phyloP scores from a whole-genome alignment of 257 asterid genomes.

The Phtheirospermum japonicum region DNA sequence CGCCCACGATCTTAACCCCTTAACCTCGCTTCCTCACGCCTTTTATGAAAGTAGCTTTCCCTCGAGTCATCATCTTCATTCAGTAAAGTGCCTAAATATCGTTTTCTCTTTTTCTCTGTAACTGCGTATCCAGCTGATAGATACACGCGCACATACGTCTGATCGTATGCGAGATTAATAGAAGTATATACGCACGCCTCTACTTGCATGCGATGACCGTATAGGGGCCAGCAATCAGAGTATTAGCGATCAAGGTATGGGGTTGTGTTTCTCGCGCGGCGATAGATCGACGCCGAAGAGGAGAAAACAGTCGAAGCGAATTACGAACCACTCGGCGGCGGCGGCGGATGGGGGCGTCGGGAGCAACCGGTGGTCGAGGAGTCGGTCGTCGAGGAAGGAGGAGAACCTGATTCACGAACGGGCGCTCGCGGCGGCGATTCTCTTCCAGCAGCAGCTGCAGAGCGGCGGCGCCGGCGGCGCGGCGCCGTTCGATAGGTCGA shows the following conservation, averaged over 20 bases:
- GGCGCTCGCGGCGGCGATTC: slow-evolving; percentile 90
- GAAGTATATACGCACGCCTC: slow-evolving; percentile 9
- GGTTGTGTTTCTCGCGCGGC: slow-evolving; percentile 68
- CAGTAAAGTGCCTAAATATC: not conserved
- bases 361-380: slow-evolving; percentile 69
- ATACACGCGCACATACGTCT: slow-evolving; percentile 17
- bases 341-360: slow-evolving; percentile 46
- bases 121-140: slow-evolving; percentile 16
- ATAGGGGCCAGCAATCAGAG: slow-evolving; percentile 3
- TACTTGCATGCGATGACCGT: slow-evolving; percentile 34
- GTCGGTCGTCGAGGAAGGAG: slow-evolving; percentile 69
- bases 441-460: slow-evolving; percentile 84
- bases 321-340: slow-evolving; percentile 41
- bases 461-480: slow-evolving; percentile 47
- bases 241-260: slow-evolving; percentile 47
- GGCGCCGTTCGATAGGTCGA: slow-evolving; percentile 73
- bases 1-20: slow-evolving; percentile 22
- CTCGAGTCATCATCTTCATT: not conserved
- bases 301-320: slow-evolving; percentile 44
- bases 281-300: slow-evolving; percentile 50
- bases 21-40: no score
- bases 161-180: not conserved
- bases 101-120: slow-evolving; percentile 1
- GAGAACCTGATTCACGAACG: slow-evolving; percentile 67
- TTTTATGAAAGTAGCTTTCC: not conserved